Percentiles rank a stretch among this genome's conserved stretches.
Conservation (phyloP, 2,329 filamentous ascomycete species). For the Fusarium buxicola region DNA sequence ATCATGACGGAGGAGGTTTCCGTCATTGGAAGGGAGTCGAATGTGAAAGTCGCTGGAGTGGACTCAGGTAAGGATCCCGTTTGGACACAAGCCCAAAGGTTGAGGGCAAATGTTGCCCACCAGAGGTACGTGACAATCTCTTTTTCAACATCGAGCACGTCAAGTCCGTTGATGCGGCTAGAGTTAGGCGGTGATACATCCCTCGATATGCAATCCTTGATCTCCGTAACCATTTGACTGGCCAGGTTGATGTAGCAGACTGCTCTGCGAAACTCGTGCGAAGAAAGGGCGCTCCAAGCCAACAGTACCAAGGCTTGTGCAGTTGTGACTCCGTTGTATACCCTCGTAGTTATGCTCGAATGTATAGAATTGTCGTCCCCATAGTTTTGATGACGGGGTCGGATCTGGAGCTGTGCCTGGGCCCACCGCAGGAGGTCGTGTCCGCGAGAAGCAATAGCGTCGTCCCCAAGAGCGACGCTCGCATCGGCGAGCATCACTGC, state of each 20-base stretch:
- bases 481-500: slow-evolving; percentile 55
- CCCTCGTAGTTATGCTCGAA: slow-evolving; percentile 48
- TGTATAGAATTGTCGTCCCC: slow-evolving; percentile 38
- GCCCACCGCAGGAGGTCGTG: slow-evolving; percentile 52
- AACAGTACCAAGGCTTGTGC: slow-evolving; percentile 51
- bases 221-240: slow-evolving; percentile 46
- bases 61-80: slow-evolving; percentile 46
- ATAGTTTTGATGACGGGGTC: slow-evolving; percentile 37
- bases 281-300: slow-evolving; percentile 53
- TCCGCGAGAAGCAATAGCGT: slow-evolving; percentile 44
- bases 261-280: slow-evolving; percentile 48
- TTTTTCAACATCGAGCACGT: slow-evolving; percentile 54
- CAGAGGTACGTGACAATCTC: slow-evolving; percentile 54
- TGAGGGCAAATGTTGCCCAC: slow-evolving; percentile 55
- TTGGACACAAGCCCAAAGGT: slow-evolving; percentile 54
- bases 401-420: slow-evolving; percentile 47
- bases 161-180: slow-evolving; percentile 56
- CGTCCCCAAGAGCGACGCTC: slow-evolving; percentile 49
- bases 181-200: slow-evolving; percentile 44
- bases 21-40: slow-evolving; percentile 47
- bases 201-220: slow-evolving; percentile 49
- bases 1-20: slow-evolving; percentile 48
- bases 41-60: slow-evolving; percentile 40
- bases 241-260: slow-evolving; percentile 52
- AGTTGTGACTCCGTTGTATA: slow-evolving; percentile 49